phyloP scores from a whole-genome alignment of 148 eudicot species.

The Rhododendron mucronatum region DNA sequence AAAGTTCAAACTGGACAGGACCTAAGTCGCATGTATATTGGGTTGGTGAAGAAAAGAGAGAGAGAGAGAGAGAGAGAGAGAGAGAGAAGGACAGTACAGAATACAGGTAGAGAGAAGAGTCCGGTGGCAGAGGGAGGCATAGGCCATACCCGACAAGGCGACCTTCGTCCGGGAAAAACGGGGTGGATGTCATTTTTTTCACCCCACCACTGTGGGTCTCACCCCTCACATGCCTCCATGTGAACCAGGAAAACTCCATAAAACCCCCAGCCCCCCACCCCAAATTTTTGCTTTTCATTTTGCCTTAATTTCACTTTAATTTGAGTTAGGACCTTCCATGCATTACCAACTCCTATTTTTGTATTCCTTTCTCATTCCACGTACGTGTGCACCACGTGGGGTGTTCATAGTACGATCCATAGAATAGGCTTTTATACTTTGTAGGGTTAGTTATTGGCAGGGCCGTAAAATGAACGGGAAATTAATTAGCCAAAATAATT shows the following conservation, averaged over 20 bases:
- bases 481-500: too few species aligned
- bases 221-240: conserved; percentile 81
- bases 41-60: background rate
- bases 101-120: conserved; percentile 10
- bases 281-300: background rate
- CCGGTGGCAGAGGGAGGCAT: conserved; percentile 3
- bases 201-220: conserved; percentile 44
- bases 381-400: background rate
- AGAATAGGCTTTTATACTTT: background rate
- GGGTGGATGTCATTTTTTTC: conserved; percentile 46
- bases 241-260: conserved; percentile 16
- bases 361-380: background rate
- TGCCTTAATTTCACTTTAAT: conserved; percentile 1
- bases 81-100: background rate
- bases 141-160: conserved; percentile 39
- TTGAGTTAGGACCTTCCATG: background rate
- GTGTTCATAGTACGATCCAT: too few species aligned
- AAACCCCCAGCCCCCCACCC: background rate
- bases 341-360: background rate
- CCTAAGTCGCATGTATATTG: background rate
- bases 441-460: background rate
- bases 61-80: background rate
- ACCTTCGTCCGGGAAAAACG: conserved; percentile 63
- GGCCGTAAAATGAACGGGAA: too few species aligned
- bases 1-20: background rate